Percentiles rank a stretch among this genome's conserved stretches.
Conservation (phyloP, 345 rosid species). For the Brassica nigra region DNA sequence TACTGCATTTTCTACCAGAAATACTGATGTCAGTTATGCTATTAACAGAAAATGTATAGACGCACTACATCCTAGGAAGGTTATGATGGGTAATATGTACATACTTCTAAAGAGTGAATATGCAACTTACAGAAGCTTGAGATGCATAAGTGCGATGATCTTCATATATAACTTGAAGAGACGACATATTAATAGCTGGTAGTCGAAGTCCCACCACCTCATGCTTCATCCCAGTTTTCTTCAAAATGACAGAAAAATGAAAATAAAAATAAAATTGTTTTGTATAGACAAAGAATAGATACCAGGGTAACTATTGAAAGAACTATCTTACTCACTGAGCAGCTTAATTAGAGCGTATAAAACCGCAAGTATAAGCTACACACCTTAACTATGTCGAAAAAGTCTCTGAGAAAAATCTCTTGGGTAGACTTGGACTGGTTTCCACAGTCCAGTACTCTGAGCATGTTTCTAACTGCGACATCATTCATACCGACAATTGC, state of each 20-base stretch:
- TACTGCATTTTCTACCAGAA: constrained; percentile 8
- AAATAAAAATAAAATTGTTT: background rate
- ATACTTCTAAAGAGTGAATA: constrained; percentile 16
- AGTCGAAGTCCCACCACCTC: constrained; percentile 74
- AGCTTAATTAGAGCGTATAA: constrained; percentile 20
- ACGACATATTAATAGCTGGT: constrained; percentile 74
- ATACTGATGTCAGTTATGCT: constrained; percentile 17
- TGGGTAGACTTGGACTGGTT: constrained; percentile 90
- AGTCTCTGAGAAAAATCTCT: constrained; percentile 80
- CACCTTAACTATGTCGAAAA: constrained; percentile 84
- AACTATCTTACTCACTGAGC: constrained; percentile 12
- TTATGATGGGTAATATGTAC: constrained; percentile 16
- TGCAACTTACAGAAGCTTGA: constrained; percentile 73
- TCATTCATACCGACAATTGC: constrained; percentile 87
- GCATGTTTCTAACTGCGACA: constrained; percentile 74
- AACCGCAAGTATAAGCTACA: constrained; percentile 23
- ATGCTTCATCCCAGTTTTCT: constrained; percentile 87
- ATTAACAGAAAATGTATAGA: background rate
- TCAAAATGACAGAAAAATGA: constrained; percentile 33
- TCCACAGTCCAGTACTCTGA: constrained; percentile 79
- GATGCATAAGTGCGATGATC: constrained; percentile 96
- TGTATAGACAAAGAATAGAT: constrained; percentile 11
- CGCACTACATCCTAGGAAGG: constrained; percentile 1
- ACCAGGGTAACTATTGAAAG: constrained; percentile 12
- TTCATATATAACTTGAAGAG: constrained; percentile 81